Conservation (phyloP, 1,284 basidiomycete genomes). For the Pseudozyma tsukubaensis region DNA sequence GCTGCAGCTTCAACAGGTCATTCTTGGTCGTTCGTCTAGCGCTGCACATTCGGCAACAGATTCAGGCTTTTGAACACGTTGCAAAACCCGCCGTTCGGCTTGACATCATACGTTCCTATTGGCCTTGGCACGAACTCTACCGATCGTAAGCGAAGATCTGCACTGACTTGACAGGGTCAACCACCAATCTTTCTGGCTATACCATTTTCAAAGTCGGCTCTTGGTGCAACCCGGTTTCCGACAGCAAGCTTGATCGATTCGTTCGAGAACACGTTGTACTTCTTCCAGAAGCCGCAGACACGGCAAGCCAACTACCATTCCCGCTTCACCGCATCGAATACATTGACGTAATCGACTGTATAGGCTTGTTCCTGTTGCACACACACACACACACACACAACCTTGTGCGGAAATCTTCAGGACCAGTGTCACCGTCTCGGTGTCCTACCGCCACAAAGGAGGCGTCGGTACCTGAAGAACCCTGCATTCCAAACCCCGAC, state of each 20-base stretch:
- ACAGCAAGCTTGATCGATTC: not conserved
- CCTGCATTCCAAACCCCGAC: not conserved
- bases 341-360: not conserved
- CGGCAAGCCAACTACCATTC: constrained; percentile 5
- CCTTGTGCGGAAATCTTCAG: no score
- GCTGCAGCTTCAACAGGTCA: no score
- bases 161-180: not conserved
- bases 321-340: not conserved
- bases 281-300: constrained; percentile 7
- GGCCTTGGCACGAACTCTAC: no score
- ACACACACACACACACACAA: not conserved
- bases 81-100: no score
- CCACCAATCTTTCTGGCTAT: no score
- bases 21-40: no score
- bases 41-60: no score
- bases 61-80: no score
- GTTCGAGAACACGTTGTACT: constrained; percentile 3
- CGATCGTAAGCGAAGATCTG: not conserved
- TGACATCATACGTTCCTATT: no score
- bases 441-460: not conserved
- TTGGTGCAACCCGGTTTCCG: not conserved
- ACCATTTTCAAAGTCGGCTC: no score
- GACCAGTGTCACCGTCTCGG: constrained; percentile 1
- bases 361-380: not conserved
- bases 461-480: not conserved